Conservation (phyloP, 2,329 filamentous ascomycete species). For the Fusarium goolgardi region DNA sequence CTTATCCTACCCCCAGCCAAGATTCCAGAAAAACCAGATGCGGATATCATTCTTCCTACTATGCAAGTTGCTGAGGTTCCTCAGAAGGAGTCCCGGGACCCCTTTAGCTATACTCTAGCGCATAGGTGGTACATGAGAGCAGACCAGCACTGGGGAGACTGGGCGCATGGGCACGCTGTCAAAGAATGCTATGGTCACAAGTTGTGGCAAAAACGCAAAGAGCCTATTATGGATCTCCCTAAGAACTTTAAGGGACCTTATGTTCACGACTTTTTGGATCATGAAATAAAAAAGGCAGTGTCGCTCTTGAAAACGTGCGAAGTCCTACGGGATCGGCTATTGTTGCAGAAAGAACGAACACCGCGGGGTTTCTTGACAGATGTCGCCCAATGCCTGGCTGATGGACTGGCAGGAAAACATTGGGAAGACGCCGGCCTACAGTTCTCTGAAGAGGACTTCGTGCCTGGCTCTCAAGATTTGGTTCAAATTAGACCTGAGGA, state of each 20-base stretch:
- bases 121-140: constrained; percentile 38
- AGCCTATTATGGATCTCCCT: constrained; percentile 42
- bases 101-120: constrained; percentile 46
- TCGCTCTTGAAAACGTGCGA: constrained; percentile 26
- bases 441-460: constrained; percentile 30
- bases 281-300: constrained; percentile 41
- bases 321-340: constrained; percentile 14
- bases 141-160: constrained; percentile 39
- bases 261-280: constrained; percentile 37
- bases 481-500: constrained; percentile 41
- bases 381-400: constrained; percentile 13
- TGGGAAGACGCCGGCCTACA: not conserved
- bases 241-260: constrained; percentile 44
- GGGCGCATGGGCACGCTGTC: constrained; percentile 28
- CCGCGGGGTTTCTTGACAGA: constrained; percentile 36
- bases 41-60: constrained; percentile 40
- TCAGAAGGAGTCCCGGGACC: constrained; percentile 44
- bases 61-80: constrained; percentile 40
- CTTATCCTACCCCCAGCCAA: constrained; percentile 51
- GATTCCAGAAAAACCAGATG: constrained; percentile 28
- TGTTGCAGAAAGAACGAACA: constrained; percentile 25
- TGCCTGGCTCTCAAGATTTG: not conserved
- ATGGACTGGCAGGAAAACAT: constrained; percentile 21
- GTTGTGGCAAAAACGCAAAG: constrained; percentile 3
- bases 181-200: constrained; percentile 34